A percentile compares a stretch with the other conserved stretches of the same genome.
These are phyloP conservation scores for Trametes punicea DNA, from an alignment of 768 basidiomycete genomes.

Conservation along the genomic window DNA sequence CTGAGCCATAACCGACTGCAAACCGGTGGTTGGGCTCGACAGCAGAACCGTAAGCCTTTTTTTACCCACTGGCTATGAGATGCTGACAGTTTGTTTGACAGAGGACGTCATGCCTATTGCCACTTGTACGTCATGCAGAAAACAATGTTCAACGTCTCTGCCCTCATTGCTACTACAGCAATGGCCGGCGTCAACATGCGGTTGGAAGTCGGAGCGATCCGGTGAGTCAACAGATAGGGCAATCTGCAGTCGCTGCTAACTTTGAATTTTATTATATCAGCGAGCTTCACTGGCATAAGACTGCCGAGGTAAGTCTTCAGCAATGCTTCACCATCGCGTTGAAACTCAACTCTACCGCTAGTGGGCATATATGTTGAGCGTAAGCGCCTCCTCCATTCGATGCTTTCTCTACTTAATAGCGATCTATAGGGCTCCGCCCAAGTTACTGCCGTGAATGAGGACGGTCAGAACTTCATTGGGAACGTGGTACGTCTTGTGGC, in stretches of 20 bases:
- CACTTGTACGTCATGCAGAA: conserved; percentile 19
- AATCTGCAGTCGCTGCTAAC: not conserved
- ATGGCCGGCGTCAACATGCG: conserved; percentile 35
- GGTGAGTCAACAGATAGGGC: conserved; percentile 16
- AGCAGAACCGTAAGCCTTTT: conserved; percentile 45
- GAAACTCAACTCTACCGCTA: not conserved
- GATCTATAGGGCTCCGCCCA: conserved; percentile 25
- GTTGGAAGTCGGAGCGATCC: conserved; percentile 32
- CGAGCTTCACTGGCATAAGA: conserved; percentile 35
- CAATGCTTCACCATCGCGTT: not conserved
- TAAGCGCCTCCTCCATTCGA: conserved; percentile 13
- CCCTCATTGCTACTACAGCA: conserved; percentile 6
- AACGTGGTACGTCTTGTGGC: conserved; percentile 38
- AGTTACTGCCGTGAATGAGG: conserved; percentile 43
- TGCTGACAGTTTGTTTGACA: conserved; percentile 12
- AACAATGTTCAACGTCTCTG: not conserved
- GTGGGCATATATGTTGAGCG: conserved; percentile 33
- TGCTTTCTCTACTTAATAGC: not conserved
- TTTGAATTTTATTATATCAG: conserved; percentile 6
- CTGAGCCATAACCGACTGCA: conserved; percentile 59
- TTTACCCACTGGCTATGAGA: not conserved
- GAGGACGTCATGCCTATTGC: conserved; percentile 40
- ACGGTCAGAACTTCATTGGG: conserved; percentile 47
- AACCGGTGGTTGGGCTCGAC: conserved; percentile 61
- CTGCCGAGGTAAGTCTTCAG: conserved; percentile 20